phyloP scores from a whole-genome alignment of 225 moss, liverwort and hornwort genomes.

The Bryoerythrophyllum caledonicum region DNA sequence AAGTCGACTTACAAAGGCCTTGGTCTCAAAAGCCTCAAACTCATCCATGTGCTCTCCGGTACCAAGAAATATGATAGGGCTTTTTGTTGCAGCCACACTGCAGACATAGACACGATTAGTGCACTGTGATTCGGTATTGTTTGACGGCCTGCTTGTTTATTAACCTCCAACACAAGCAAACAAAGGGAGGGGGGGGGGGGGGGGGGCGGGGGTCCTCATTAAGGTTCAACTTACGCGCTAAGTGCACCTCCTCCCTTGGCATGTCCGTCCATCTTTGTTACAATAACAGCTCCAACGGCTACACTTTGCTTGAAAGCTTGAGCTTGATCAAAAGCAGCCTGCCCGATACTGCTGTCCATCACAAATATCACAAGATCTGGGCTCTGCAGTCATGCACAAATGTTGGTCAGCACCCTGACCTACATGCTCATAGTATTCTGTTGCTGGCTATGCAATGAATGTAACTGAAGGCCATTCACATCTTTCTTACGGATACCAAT shows the following conservation, averaged over 20 bases:
- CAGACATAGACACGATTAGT: constrained; percentile 6
- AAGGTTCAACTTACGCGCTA: constrained; percentile 63
- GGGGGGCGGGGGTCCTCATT: background rate
- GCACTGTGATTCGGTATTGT: background rate
- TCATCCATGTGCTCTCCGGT: constrained; percentile 93
- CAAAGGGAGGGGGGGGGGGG: no score
- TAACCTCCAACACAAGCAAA: background rate
- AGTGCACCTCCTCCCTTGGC: constrained; percentile 90
- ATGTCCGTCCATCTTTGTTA: constrained; percentile 92
- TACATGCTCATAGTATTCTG: background rate
- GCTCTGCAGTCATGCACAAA: constrained; percentile 21
- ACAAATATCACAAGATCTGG: constrained; percentile 85
- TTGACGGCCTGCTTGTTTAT: background rate
- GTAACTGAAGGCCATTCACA: background rate
- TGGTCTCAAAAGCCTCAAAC: constrained; percentile 78
- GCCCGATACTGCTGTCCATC: constrained; percentile 91
- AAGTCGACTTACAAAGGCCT: constrained; percentile 77
- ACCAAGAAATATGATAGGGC: constrained; percentile 80
- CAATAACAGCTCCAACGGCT: constrained; percentile 81
- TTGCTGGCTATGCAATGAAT: background rate
- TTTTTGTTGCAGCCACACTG: constrained; percentile 83
- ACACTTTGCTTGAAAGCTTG: constrained; percentile 92
- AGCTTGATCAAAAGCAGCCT: constrained; percentile 86
- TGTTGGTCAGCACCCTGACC: constrained; percentile 1
- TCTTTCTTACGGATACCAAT: background rate